These are phyloP conservation scores for Stevia rebaudiana DNA, from an alignment of 140 eudicot species.

Conservation along the genomic window DNA sequence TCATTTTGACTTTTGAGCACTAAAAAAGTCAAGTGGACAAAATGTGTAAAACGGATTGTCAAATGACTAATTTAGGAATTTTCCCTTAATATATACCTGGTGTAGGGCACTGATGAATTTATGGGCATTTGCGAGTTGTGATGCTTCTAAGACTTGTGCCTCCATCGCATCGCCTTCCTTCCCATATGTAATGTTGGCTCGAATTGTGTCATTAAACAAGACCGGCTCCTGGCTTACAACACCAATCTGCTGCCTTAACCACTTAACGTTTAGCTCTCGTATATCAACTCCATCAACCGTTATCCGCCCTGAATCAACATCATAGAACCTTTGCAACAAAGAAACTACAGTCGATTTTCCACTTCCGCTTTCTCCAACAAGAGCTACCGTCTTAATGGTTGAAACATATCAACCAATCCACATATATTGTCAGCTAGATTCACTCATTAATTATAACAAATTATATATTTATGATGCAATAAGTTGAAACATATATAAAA, in stretches of 20 bases:
- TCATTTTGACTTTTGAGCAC: too few species aligned
- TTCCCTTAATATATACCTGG: conserved; percentile 17
- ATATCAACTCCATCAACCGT: conserved; percentile 48
- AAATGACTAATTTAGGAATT: background rate
- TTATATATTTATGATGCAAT: too few species aligned
- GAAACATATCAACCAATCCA: background rate
- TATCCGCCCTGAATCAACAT: conserved; percentile 49
- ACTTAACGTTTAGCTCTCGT: conserved; percentile 36
- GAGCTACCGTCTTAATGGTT: conserved; percentile 55
- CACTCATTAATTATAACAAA: too few species aligned
- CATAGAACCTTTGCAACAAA: conserved; percentile 55
- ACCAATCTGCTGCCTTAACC: conserved; percentile 70
- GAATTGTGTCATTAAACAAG: conserved; percentile 47
- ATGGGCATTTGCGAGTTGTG: conserved; percentile 58
- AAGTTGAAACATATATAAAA: background rate
- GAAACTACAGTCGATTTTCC: conserved; percentile 60
- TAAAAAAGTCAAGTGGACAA: too few species aligned
- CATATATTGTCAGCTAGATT: background rate
- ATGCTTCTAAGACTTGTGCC: conserved; percentile 49
- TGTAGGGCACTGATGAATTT: conserved; percentile 44
- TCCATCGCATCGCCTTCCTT: conserved; percentile 53
- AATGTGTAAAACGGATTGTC: background rate
- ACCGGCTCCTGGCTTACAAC: conserved; percentile 62
- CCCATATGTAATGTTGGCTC: conserved; percentile 57
- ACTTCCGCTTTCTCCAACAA: conserved; percentile 70